Evolutionary conservation across 257 asterid species (phyloP).

Genomic region (Nyctanthes arbortristis): DNA sequence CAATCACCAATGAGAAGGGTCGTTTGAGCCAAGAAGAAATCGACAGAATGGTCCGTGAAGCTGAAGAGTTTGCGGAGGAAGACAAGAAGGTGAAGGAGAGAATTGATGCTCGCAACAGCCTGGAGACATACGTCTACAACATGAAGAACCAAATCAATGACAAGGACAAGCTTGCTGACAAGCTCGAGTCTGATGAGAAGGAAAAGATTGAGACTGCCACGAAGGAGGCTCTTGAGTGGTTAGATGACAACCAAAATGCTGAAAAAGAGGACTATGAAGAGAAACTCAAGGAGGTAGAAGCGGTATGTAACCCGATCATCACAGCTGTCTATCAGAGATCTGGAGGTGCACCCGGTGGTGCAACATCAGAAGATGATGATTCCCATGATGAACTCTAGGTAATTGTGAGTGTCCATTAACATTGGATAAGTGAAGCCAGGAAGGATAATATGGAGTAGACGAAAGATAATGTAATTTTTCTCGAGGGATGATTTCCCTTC

Average conservation of each 20-base stretch:
- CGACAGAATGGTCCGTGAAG: conserved; percentile 88
- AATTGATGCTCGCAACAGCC: conserved; percentile 80
- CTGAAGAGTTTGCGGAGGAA: conserved; percentile 94
- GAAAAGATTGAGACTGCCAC: conserved; percentile 93
- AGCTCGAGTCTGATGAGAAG: conserved; percentile 83
- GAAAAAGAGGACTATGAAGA: conserved; percentile 94
- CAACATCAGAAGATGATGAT: conserved; percentile 45
- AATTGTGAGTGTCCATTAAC: background rate
- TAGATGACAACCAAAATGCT: conserved; percentile 82
- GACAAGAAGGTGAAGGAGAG: conserved; percentile 90
- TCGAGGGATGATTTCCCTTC: too few relatives aligned
- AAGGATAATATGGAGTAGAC: background rate
- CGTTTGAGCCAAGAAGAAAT: conserved; percentile 93
- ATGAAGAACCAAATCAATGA: conserved; percentile 94
- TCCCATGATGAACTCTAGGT: conserved; percentile 67
- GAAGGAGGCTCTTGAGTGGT: conserved; percentile 91
- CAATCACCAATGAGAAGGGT: conserved; percentile 97
- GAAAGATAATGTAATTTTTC: conserved; percentile 14
- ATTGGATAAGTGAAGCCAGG: conserved; percentile 9
- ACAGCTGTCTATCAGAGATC: conserved; percentile 92
- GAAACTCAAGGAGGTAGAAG: conserved; percentile 95
- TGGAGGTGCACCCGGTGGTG: conserved; percentile 77
- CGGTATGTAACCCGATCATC: conserved; percentile 85
- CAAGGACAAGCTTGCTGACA: conserved; percentile 92
- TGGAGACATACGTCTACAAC: conserved; percentile 89